Evolutionary conservation across 2,329 filamentous ascomycete genomes (phyloP), one percentile per base, ranked within the genome.

Genomic region (Penicillium glabrum): DNA sequence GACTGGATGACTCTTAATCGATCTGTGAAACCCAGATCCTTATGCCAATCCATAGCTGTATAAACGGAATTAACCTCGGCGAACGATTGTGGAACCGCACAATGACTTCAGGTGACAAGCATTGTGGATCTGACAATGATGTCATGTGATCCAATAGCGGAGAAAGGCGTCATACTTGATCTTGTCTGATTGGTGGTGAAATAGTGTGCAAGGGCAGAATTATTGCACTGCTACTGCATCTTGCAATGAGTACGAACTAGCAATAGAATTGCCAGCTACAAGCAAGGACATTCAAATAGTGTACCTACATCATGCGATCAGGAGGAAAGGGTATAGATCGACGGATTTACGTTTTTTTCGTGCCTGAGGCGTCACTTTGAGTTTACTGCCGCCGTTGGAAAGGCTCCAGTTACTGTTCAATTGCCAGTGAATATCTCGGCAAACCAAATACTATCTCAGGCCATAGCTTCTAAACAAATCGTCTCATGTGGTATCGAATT

Each of bases 1-100:
- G 77, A 82, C 62, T 88, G 80, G 50, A 90, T 86, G 57, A 80
- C 83, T 54, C 83, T 81, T 70, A 88, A 85, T 54, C 88, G 80
- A 52, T 86, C 82, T 13, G 82, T 79, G 35, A 86, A 86, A 10
- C 82, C 80, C 56, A 89, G 71, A 3, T 74, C 72, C 23, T 69
- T 69, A 65, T 77, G 82, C 86, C 86, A 88, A 37, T 66, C 67
- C 26, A 59, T 54, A 66, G 68, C 21, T 48, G 33, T 50, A 39
- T 21, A 26, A 26, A 41, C 13, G 39, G n/a, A 41, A 41, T 41
- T 19, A 39, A n/a, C 39, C 11, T 41, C 39, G 19, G 19, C 35
- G 9, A 14, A 23, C 35, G 35, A 14, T 21, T 46, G 37, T 45
- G 49, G 49, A 26, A 43, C 49, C 49, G 27, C 43, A 41, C 39